Evolutionary conservation across 2,329 filamentous ascomycete species (phyloP).

Genomic region (Trichoderma polysporum): DNA sequence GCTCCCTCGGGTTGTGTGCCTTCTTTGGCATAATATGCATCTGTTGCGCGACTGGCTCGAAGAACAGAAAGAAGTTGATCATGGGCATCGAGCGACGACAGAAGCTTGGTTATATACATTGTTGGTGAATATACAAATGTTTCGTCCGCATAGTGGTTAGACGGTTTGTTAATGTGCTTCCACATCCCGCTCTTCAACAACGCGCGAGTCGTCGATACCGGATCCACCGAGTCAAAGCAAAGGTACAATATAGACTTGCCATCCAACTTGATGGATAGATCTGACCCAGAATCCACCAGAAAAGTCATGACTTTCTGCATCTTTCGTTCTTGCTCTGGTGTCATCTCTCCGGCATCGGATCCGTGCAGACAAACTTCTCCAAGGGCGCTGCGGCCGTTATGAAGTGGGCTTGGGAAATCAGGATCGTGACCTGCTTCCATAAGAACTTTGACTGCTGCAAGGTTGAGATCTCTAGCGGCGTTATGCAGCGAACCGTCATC

Average conservation of each 20-base stretch:
- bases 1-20: constrained; percentile 56
- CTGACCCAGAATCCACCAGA: constrained; percentile 56
- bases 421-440: constrained; percentile 60
- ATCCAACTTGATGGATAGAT: constrained; percentile 54
- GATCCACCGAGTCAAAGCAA: constrained; percentile 57
- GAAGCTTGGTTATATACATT: constrained; percentile 56
- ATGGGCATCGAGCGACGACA: constrained; percentile 41
- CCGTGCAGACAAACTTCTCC: constrained; percentile 62
- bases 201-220: constrained; percentile 54
- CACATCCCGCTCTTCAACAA: constrained; percentile 64
- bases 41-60: constrained; percentile 50
- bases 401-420: constrained; percentile 63
- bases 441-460: constrained; percentile 56
- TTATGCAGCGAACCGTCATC: constrained; percentile 69
- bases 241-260: constrained; percentile 61
- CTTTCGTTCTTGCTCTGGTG: constrained; percentile 47
- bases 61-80: constrained; percentile 49
- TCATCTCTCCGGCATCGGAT: constrained; percentile 46
- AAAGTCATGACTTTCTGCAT: constrained; percentile 59
- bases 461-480: constrained; percentile 58
- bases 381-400: constrained; percentile 62
- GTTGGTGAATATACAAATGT: constrained; percentile 62
- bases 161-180: constrained; percentile 62
- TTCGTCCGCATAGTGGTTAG: constrained; percentile 54
- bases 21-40: constrained; percentile 55